These are phyloP conservation scores for Chalara sp. DNA, from an alignment of 2,329 filamentous ascomycete genomes.

Conservation along the genomic window DNA sequence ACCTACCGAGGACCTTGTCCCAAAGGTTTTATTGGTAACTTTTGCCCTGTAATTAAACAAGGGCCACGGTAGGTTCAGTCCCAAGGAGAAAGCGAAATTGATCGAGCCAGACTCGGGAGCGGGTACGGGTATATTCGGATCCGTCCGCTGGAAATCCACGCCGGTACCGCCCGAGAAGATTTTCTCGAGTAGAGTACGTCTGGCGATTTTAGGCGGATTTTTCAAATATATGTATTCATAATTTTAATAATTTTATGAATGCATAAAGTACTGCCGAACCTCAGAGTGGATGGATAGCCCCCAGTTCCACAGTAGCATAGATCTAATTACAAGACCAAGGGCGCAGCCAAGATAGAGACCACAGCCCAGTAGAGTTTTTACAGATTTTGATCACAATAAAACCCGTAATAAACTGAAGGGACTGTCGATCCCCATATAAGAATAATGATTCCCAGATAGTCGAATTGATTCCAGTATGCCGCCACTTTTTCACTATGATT, in stretches of 20 bases:
- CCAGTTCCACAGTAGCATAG: slow-evolving; percentile 14
- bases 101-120: no score
- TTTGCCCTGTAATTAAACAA: no score
- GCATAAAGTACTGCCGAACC: slow-evolving; percentile 19
- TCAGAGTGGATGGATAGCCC: slow-evolving; percentile 10
- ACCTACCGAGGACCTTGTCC: no score
- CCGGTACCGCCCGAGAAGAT: no score
- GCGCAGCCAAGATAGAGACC: slow-evolving; percentile 30
- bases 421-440: slow-evolving; percentile 33
- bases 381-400: slow-evolving; percentile 31
- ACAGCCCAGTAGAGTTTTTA: slow-evolving; percentile 29
- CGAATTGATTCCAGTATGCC: slow-evolving; percentile 29
- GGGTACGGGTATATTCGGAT: no score
- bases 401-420: slow-evolving; percentile 34
- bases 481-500: slow-evolving; percentile 31
- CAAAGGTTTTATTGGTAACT: no score
- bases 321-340: slow-evolving; percentile 28
- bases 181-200: no score
- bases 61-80: no score
- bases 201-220: slow-evolving; percentile 14
- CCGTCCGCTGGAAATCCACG: no score
- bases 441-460: slow-evolving; percentile 32
- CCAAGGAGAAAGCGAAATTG: no score
- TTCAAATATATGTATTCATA: slow-evolving; percentile 18
- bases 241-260: slow-evolving; percentile 18